Base-by-base conservation (phyloP, 352 stramenopile genomes). In the Aphanomyces cochlioides region DNA sequence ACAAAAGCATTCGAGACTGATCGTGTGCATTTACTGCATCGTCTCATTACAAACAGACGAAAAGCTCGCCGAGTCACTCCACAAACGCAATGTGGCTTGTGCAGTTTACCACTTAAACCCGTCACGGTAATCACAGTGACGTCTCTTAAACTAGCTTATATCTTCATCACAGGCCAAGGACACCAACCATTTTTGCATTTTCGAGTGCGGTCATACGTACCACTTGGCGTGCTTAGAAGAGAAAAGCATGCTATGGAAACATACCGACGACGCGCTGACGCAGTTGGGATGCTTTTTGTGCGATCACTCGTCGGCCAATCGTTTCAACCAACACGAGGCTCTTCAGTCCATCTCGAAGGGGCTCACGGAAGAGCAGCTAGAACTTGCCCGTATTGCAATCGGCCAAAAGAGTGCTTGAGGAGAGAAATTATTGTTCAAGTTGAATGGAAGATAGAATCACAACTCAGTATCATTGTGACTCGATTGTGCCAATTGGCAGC, bases 191-290 rank as follows among this genome's bases (percentile, higher is more conserved):
- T 78, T 83, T 57, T 94, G 86, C 58, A 83, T 90, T 19, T 94
- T 92, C 56, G 87, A 92, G 70, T 94, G 87, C 72, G 84, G 87
- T 13, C 87, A 94, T 54, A 87, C 80, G 66, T 94, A 92, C 72
- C 87, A 94, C 61, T 68, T 91, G 17, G 77, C 81, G 40, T 94
- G 87, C 56, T 73, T 94, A 7, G 83, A 92, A 54, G 87, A 94
- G 67, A 91, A 92, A 72, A 90, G 89, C 80, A 84, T 85, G n/a
- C 89, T 92, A 79, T 92, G 87, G 84, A 92, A 92, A 73, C 84
- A 78, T n/a, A 58, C 79, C 2, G 78, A 89, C 38, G 77, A 79
- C 1, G 81, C 41, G 72, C 77, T 13, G 76, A 78, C 6, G 75
- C 89, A 53, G 36, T 85, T 80, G 12, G 84, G 84, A 7, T 94